Base-by-base conservation (phyloP, 495 filamentous ascomycete genomes). In the Tuber indicum region DNA sequence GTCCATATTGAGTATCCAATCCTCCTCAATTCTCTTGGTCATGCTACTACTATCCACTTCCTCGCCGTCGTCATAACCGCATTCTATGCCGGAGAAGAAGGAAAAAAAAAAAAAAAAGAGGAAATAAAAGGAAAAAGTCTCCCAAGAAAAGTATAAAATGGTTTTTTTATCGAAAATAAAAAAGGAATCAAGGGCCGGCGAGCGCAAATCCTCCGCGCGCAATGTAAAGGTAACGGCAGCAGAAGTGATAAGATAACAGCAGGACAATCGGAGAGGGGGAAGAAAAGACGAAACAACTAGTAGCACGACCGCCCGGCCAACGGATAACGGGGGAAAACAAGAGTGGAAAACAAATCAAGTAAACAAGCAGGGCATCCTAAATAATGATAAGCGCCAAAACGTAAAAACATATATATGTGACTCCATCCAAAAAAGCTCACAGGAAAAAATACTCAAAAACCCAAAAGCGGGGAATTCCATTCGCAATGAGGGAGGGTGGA, bases 371-470 rank as follows among this genome's bases (percentile, higher is more conserved):
- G 32, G 26, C 58, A 66, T 66, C 58, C 32, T 66, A 66, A 36
- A 66, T 66, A 66, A 36, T 14, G 58, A 66, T 66, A 26, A 76
- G 78, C 77, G 78, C 77, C 77, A 47, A 36, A 80, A 76, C 71
- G 79, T 78, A 73, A 71, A 71, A 80, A 80, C 78, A 72, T 58
- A 66, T 76, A 76, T 76, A 76, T 73, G 77, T 43, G 78, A 76
- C 71, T 80, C 78, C 77, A 49, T 74, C 78, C 77, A 71, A 80
- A 80, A 76, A 74, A 74, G 78, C 70, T 80, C 77, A 80, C 78
- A 62, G 47, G 75, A 75, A 44, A 44, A 70, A 77, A 74, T 12
- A 74, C 32, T 5, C 19, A 19, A 36, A 74, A 12, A 39, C 42
- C 26, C 36, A 8, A 41, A 16, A 62, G 72, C 43, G 36, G 26